These are phyloP conservation scores for Viola pubescens DNA, from an alignment of 441 rosid species.

Conservation along the genomic window DNA sequence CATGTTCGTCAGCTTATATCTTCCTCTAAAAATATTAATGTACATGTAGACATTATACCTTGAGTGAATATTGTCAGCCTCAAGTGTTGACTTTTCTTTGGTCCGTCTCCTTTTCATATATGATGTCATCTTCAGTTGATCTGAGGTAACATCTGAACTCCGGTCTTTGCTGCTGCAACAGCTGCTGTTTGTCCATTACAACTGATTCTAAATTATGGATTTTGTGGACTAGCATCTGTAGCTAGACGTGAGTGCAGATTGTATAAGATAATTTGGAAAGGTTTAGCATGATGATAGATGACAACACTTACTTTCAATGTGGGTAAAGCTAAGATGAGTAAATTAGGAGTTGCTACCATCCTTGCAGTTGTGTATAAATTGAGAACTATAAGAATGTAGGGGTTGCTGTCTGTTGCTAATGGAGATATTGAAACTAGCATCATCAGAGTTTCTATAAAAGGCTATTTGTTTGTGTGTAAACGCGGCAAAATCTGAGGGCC, in stretches of 20 bases:
- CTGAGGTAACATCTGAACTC: not conserved
- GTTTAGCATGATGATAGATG: not conserved
- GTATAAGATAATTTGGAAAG: not conserved
- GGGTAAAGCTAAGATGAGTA: too few relatives aligned
- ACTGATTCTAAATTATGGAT: too few relatives aligned
- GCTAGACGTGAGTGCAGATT: too few relatives aligned
- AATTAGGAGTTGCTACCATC: too few relatives aligned
- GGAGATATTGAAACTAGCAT: not conserved
- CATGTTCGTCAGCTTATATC: not conserved
- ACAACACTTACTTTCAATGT: not conserved
- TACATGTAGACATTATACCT: not conserved
- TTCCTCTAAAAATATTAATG: not conserved
- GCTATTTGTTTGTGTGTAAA: not conserved
- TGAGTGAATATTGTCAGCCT: not conserved
- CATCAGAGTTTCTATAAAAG: not conserved
- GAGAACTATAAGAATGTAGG: too few relatives aligned
- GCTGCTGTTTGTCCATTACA: not conserved
- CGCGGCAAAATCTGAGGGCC: not conserved
- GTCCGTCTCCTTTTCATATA: not conserved
- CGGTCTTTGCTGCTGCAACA: not conserved
- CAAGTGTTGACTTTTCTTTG: not conserved
- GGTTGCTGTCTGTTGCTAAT: not conserved
- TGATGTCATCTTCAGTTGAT: not conserved
- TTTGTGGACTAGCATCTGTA: too few relatives aligned
- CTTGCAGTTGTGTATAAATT: too few relatives aligned